phyloP scores from a whole-genome alignment of 2,329 filamentous ascomycete genomes.

The Ascochyta pisi region DNA sequence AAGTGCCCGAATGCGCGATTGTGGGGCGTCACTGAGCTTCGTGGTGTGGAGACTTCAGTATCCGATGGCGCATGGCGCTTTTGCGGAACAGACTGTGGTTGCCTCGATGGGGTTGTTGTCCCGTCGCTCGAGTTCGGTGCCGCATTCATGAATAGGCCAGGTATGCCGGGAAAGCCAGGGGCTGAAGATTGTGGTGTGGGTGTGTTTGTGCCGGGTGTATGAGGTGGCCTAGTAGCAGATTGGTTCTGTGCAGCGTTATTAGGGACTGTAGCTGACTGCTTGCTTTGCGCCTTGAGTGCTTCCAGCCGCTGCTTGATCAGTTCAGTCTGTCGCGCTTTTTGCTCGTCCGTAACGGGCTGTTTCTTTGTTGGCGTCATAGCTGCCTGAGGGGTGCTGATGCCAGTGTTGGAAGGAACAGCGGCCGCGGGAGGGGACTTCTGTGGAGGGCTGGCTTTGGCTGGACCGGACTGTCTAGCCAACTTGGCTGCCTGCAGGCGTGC shows the following conservation, averaged over 20 bases:
- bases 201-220: slow-evolving; percentile 6
- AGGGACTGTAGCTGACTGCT: slow-evolving; percentile 14
- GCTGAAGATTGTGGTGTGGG: slow-evolving; percentile 13
- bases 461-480: slow-evolving; percentile 55
- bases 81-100: slow-evolving; percentile 19
- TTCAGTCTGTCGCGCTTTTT: slow-evolving; percentile 72
- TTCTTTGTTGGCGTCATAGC: slow-evolving; percentile 20
- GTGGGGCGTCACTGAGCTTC: slow-evolving; percentile 36
- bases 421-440: slow-evolving; percentile 29
- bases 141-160: slow-evolving; percentile 60
- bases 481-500: slow-evolving; percentile 78
- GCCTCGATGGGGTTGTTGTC: slow-evolving; percentile 13
- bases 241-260: slow-evolving; percentile 19
- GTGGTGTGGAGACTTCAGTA: slow-evolving; percentile 59
- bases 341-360: slow-evolving; percentile 42
- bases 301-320: slow-evolving; percentile 80
- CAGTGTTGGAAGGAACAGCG: slow-evolving; percentile 13
- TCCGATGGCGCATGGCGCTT: slow-evolving; percentile 75
- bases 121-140: slow-evolving; percentile 12
- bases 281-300: slow-evolving; percentile 53
- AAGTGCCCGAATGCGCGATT: slow-evolving; percentile 71
- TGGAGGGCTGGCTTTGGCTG: slow-evolving; percentile 30
- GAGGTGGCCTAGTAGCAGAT: slow-evolving; percentile 1
- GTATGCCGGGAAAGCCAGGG: slow-evolving; percentile 52
- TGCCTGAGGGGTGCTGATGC: slow-evolving; percentile 22